A percentile compares a stretch with the other conserved stretches of the same genome.
phyloP scores from a whole-genome alignment of 2,329 filamentous ascomycete genomes.

The Colletotrichum salicis region DNA sequence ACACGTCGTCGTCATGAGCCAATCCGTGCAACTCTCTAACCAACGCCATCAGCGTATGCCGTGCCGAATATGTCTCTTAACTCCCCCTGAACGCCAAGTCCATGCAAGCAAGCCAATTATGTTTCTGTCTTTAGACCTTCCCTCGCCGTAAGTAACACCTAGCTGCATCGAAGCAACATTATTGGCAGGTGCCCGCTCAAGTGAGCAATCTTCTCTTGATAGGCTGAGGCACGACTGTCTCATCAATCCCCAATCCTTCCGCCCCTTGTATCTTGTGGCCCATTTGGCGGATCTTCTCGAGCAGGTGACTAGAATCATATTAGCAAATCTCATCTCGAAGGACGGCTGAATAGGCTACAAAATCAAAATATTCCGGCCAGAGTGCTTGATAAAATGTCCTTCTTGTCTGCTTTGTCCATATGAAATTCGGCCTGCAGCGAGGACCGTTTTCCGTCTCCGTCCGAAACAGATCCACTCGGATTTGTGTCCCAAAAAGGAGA shows the following conservation, averaged over 20 bases:
- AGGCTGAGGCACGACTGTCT: constrained; percentile 49
- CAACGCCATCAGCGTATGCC: not conserved
- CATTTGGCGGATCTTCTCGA: constrained; percentile 63
- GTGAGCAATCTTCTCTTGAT: constrained; percentile 59
- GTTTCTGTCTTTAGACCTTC: not conserved
- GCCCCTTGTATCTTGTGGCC: constrained; percentile 50
- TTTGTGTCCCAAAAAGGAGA: constrained; percentile 28
- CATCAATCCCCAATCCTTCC: constrained; percentile 47
- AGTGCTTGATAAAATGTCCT: not conserved
- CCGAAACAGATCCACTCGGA: constrained; percentile 29
- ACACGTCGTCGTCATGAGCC: not conserved
- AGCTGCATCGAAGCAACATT: not conserved
- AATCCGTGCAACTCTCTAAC: not conserved
- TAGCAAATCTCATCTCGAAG: constrained; percentile 44
- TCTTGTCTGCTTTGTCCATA: constrained; percentile 2
- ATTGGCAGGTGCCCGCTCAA: constrained; percentile 38
- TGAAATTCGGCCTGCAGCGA: constrained; percentile 16
- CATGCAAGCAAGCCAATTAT: not conserved
- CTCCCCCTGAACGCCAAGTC: constrained; percentile 20
- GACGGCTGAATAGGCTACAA: constrained; percentile 7
- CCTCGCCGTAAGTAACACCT: not conserved
- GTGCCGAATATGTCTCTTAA: not conserved
- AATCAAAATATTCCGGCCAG: not conserved
- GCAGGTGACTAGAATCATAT: constrained; percentile 58
- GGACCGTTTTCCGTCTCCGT: not conserved